A percentile compares a stretch with the other conserved stretches of the same genome.
Conservation (phyloP, 345 rosid genomes). For the Populus euphratica region DNA sequence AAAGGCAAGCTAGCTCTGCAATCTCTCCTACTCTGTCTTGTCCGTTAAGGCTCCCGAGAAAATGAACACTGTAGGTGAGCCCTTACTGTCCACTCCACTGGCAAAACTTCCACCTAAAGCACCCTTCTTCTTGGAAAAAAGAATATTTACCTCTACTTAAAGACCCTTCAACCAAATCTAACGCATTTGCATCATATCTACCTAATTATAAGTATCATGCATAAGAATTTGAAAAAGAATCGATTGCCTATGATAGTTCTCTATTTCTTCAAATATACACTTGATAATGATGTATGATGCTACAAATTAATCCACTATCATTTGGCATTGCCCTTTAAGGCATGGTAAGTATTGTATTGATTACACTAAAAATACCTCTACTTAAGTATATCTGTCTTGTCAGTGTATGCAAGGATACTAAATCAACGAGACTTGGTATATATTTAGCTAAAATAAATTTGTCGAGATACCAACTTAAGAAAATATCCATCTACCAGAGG, state of each 20-base stretch:
- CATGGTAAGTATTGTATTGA: not conserved
- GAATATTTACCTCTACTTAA: conserved; percentile 25
- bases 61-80: conserved; percentile 35
- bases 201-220: conserved; percentile 1
- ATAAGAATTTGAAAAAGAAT: not conserved
- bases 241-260: not conserved
- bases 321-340: not conserved
- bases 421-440: conserved; percentile 4
- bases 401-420: not conserved
- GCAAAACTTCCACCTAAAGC: conserved; percentile 40
- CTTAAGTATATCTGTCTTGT: not conserved
- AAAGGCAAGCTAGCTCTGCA: conserved; percentile 8
- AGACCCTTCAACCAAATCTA: conserved; percentile 32
- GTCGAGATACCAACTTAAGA: conserved; percentile 24
- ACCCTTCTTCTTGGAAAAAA: conserved; percentile 23
- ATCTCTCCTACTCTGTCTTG: conserved; percentile 41
- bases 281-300: not conserved
- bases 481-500: conserved; percentile 27
- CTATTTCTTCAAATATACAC: conserved; percentile 7
- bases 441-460: conserved; percentile 22
- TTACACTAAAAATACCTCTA: not conserved
- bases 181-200: not conserved
- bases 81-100: conserved; percentile 40
- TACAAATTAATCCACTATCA: not conserved
- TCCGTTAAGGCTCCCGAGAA: conserved; percentile 33